phyloP scores from a whole-genome alignment of 2,329 filamentous ascomycete species.

The Fusarium chuoi region DNA sequence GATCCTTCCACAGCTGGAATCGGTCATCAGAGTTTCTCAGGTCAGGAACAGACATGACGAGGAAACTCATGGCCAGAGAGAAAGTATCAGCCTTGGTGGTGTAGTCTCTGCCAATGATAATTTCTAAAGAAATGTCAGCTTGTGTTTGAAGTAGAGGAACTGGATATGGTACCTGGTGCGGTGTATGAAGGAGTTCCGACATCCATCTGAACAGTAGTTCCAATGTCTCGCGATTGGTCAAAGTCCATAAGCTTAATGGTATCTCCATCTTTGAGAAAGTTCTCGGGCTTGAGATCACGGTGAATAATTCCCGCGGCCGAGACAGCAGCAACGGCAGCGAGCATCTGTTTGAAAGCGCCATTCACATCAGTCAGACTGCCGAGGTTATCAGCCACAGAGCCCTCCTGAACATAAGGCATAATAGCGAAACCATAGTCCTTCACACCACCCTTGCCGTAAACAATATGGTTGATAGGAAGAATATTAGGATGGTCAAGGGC shows the following conservation, averaged over 20 bases:
- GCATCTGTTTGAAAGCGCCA: conserved; percentile 15
- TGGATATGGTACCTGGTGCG: not conserved
- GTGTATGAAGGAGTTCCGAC: conserved; percentile 14
- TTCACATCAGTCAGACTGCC: conserved; percentile 2
- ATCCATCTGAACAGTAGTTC: not conserved
- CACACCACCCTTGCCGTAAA: not conserved
- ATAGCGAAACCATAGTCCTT: conserved; percentile 5
- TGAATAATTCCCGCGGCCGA: conserved; percentile 10
- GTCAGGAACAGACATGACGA: conserved; percentile 7
- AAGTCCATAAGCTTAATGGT: conserved; percentile 26
- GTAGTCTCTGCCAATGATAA: not conserved
- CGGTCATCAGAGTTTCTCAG: not conserved
- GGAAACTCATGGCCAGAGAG: conserved; percentile 3
- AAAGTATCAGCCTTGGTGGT: conserved; percentile 10
- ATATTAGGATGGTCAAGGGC: not conserved
- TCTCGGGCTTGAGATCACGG: conserved; percentile 19
- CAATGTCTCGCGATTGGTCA: conserved; percentile 5
- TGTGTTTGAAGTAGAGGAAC: fast-evolving
- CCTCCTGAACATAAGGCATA: conserved; percentile 10
- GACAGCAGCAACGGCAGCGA: conserved; percentile 15
- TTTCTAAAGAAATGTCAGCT: not conserved
- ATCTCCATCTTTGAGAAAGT: conserved; percentile 23
- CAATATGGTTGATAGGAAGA: conserved; percentile 2
- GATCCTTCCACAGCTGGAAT: conserved; percentile 20
- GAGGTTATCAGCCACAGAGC: conserved; percentile 9